phyloP scores from a whole-genome alignment of 148 eudicot species.

The Salicornia ramosissima region DNA sequence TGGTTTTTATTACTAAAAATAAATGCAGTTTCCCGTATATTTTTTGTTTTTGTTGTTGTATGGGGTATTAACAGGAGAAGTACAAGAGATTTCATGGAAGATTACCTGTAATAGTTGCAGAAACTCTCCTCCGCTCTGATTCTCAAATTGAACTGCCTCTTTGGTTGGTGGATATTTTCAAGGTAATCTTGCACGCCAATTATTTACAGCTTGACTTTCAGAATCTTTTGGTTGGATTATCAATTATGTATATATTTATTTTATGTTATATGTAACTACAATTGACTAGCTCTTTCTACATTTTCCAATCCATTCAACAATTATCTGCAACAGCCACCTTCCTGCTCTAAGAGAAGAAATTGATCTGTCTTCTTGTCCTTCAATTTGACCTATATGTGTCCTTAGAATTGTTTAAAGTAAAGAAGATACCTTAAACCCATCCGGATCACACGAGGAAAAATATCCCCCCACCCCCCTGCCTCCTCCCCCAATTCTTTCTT shows the following conservation, averaged over 20 bases:
- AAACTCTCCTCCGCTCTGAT: slow-evolving; percentile 80
- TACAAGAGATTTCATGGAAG: slow-evolving; percentile 69
- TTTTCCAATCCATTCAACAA: neutral
- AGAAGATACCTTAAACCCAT: no score
- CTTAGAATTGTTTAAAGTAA: no score
- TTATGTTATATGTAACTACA: neutral
- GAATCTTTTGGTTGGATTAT: neutral
- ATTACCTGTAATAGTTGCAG: slow-evolving; percentile 85
- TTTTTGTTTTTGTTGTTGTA: neutral
- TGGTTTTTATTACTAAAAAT: no score
- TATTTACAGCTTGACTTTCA: neutral
- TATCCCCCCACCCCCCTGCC: no score
- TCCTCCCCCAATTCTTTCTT: no score
- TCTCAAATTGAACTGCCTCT: slow-evolving; percentile 89
- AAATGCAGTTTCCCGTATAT: no score
- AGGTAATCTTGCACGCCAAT: slow-evolving; percentile 43
- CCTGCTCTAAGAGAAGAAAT: no score
- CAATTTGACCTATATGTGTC: no score
- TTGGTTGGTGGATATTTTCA: slow-evolving; percentile 85
- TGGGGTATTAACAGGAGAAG: slow-evolving; percentile 52
- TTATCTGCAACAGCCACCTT: no score
- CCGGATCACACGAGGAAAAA: no score
- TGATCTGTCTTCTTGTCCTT: no score
- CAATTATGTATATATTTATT: neutral
- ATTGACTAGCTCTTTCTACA: neutral